Conservation (phyloP, 2,329 filamentous ascomycete genomes). For the Ophiostoma montium region DNA sequence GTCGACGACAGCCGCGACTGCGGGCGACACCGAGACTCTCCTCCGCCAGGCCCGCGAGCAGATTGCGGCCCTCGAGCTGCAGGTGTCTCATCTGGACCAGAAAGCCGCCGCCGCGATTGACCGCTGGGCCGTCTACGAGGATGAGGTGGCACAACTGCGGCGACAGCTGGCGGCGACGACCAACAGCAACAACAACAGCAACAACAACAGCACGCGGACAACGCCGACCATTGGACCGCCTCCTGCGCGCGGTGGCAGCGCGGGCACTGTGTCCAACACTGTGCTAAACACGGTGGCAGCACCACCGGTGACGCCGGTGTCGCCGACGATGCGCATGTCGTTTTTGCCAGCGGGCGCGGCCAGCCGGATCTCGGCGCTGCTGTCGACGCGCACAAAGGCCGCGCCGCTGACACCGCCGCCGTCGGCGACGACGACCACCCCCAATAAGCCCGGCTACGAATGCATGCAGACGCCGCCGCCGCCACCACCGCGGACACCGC, state of each 20-base stretch:
- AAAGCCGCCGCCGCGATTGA: slow-evolving; percentile 53
- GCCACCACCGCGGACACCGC: slow-evolving; percentile 5
- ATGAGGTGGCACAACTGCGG: slow-evolving; percentile 52
- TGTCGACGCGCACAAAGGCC: slow-evolving; percentile 22
- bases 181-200: no score
- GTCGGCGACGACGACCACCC: slow-evolving; percentile 5
- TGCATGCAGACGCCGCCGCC: slow-evolving; percentile 1
- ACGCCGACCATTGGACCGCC: slow-evolving; percentile 16
- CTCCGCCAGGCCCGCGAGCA: slow-evolving; percentile 42
- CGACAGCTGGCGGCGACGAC: slow-evolving; percentile 13
- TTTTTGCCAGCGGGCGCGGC: slow-evolving; percentile 32
- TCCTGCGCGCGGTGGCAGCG: slow-evolving; percentile 4
- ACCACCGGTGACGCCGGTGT: slow-evolving; percentile 16
- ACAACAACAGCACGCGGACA: not conserved
- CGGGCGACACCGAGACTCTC: slow-evolving; percentile 14
- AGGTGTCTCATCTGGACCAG: slow-evolving; percentile 55
- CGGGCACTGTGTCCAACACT: no score
- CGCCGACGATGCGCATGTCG: slow-evolving; percentile 24
- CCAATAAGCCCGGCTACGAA: slow-evolving; percentile 4
- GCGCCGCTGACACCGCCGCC: slow-evolving; percentile 7
- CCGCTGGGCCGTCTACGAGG: slow-evolving; percentile 66
- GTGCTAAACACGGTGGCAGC: slow-evolving; percentile 14
- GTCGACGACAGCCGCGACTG: not conserved
- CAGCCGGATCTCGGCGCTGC: slow-evolving; percentile 29
- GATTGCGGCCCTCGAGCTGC: slow-evolving; percentile 55